Percentiles rank a stretch among this genome's conserved stretches.
Conservation (phyloP, 495 filamentous ascomycete species). For the Corynascus novoguineensis region DNA sequence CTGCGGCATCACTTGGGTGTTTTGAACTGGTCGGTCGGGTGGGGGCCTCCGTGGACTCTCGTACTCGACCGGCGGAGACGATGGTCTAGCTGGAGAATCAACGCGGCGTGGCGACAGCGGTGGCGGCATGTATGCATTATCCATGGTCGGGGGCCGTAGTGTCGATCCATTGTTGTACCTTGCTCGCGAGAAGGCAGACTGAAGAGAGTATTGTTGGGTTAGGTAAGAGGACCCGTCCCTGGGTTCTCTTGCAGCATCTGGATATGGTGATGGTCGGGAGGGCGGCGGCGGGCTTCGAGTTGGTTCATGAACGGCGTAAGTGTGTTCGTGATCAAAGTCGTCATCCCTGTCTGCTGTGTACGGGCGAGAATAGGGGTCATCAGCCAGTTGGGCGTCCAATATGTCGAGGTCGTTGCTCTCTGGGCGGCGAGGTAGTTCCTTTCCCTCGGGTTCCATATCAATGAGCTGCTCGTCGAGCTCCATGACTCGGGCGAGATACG, state of each 20-base stretch:
- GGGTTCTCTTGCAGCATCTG: conserved; percentile 18
- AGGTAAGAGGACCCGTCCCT: conserved; percentile 21
- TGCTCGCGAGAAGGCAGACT: conserved; percentile 45
- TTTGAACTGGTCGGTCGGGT: conserved; percentile 40
- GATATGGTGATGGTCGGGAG: conserved; percentile 12
- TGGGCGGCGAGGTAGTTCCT: conserved; percentile 73
- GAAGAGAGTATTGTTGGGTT: conserved; percentile 33
- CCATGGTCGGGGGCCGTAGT: conserved; percentile 38
- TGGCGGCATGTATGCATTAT: conserved; percentile 55
- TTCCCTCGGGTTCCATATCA: conserved; percentile 52
- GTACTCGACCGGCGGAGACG: conserved; percentile 29
- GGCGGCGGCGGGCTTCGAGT: conserved; percentile 12
- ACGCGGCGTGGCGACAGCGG: conserved; percentile 58
- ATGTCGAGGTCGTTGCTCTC: conserved; percentile 50
- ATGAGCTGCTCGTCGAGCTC: conserved; percentile 71
- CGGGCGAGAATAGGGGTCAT: conserved; percentile 37
- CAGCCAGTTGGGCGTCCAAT: conserved; percentile 43
- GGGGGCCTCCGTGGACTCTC: conserved; percentile 34
- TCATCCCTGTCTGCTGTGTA: conserved; percentile 7
- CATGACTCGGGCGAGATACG: conserved; percentile 80
- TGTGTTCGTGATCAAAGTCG: conserved; percentile 25
- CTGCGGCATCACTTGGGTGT: conserved; percentile 24
- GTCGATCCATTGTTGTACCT: conserved; percentile 37
- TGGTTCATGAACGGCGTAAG: conserved; percentile 28
- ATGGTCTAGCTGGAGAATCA: conserved; percentile 24